These are phyloP conservation scores for Oryza coarctata DNA, from an alignment of 176 grass and related monocot species.

Conservation along the genomic window DNA sequence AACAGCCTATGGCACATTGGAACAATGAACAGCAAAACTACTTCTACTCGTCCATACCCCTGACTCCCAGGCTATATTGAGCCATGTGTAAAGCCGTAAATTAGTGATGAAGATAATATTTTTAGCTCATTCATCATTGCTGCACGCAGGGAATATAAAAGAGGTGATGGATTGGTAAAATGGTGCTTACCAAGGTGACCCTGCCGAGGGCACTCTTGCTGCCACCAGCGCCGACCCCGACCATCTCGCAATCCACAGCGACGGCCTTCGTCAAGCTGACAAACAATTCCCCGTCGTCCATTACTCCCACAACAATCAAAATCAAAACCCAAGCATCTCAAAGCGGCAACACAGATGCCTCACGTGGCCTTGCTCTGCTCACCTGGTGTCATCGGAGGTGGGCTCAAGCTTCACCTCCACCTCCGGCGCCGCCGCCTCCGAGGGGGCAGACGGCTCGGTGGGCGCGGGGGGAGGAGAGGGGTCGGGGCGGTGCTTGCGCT, in stretches of 20 bases:
- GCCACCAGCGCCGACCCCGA: constrained; percentile 63
- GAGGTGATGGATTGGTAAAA: neutral
- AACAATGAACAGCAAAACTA: neutral
- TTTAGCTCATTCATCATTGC: neutral
- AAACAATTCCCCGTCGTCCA: neutral
- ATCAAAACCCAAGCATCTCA: constrained; percentile 24
- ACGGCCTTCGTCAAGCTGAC: constrained; percentile 71
- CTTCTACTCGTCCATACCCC: neutral
- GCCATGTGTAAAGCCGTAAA: neutral
- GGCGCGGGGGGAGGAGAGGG: constrained; percentile 23
- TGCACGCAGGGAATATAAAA: neutral
- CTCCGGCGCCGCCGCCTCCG: neutral
- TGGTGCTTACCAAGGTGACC: constrained; percentile 63
- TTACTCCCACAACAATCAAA: neutral
- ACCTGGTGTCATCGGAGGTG: constrained; percentile 68
- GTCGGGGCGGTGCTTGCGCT: constrained; percentile 35
- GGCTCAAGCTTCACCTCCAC: constrained; percentile 49
- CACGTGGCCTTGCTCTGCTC: neutral
- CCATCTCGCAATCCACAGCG: constrained; percentile 95
- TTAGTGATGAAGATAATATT: neutral
- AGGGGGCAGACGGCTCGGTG: constrained; percentile 15
- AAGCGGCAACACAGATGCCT: constrained; percentile 5
- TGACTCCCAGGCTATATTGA: neutral
- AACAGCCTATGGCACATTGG: neutral
- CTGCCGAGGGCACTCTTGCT: constrained; percentile 79